Evolutionary conservation across 495 filamentous ascomycete genomes (phyloP).

Genomic region (Podospora pseudocomata): DNA sequence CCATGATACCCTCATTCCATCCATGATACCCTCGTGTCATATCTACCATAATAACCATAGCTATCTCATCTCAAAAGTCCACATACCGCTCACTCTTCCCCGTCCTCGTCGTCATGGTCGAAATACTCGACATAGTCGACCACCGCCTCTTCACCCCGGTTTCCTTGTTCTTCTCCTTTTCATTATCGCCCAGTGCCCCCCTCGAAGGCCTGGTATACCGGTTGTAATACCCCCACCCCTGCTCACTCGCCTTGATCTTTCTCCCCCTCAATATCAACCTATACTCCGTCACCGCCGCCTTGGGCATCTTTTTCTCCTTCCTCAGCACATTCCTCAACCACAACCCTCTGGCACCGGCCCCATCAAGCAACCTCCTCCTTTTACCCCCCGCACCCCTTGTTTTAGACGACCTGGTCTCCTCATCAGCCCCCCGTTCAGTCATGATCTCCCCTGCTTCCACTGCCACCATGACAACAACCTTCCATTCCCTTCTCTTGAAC

Average conservation of each 20-base stretch:
- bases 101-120: conserved; percentile 4
- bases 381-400: background rate
- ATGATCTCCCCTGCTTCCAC: conserved; percentile 18
- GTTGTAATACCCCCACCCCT: conserved; percentile 22
- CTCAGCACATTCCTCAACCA: background rate
- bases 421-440: background rate
- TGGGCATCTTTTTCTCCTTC: background rate
- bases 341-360: background rate
- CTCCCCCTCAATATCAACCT: conserved; percentile 19
- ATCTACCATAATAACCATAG: background rate
- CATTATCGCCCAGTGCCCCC: background rate
- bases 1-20: background rate
- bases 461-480: conserved; percentile 16
- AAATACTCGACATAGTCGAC: conserved; percentile 9
- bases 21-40: background rate
- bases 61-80: conserved; percentile 12
- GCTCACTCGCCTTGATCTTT: conserved; percentile 15
- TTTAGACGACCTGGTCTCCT: background rate
- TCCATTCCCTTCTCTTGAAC: conserved; percentile 20
- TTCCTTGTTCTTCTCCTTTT: conserved; percentile 18
- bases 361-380: background rate
- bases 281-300: conserved; percentile 22
- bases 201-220: conserved; percentile 24
- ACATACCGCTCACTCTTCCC: conserved; percentile 16
- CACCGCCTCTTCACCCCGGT: conserved; percentile 14